A percentile compares a stretch with the other conserved stretches of the same genome.
phyloP scores from a whole-genome alignment of 805 yeast genomes.

The Ogataea angusta region DNA sequence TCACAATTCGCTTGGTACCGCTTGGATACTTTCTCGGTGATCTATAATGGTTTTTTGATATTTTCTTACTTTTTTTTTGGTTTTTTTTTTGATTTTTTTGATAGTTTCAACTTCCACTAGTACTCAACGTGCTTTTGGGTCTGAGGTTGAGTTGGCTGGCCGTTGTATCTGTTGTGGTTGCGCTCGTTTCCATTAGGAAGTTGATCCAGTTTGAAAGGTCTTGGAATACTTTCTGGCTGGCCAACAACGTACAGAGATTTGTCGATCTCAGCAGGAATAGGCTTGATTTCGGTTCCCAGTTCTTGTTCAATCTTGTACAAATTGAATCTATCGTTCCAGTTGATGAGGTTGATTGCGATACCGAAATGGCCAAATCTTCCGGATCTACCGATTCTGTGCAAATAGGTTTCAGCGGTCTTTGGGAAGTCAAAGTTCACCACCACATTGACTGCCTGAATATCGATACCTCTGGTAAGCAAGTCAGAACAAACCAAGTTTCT shows the following conservation, averaged over 20 bases:
- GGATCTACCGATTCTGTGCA: constrained; percentile 98
- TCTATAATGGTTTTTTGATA: constrained; percentile 8
- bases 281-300: constrained; percentile 94
- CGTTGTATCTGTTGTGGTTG: constrained; percentile 26
- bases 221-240: constrained; percentile 71
- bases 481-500: constrained; percentile 97
- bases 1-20: constrained; percentile 4
- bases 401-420: constrained; percentile 93
- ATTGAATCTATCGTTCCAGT: constrained; percentile 94
- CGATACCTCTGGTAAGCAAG: constrained; percentile 95
- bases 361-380: constrained; percentile 99
- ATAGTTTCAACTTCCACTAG: constrained; percentile 6
- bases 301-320: constrained; percentile 95
- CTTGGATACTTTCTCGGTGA: constrained; percentile 6
- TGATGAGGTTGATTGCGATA: constrained; percentile 92
- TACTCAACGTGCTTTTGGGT: constrained; percentile 17
- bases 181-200: constrained; percentile 32
- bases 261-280: constrained; percentile 94
- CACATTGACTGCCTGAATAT: constrained; percentile 97
- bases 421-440: constrained; percentile 99
- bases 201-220: constrained; percentile 77
- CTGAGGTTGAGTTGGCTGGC: constrained; percentile 31
- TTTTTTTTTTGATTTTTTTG: constrained; percentile 8
- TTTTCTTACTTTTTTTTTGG: constrained; percentile 2
- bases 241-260: constrained; percentile 84